These are phyloP conservation scores for Colletotrichum lini DNA, from an alignment of 2,329 filamentous ascomycete species.

Conservation along the genomic window DNA sequence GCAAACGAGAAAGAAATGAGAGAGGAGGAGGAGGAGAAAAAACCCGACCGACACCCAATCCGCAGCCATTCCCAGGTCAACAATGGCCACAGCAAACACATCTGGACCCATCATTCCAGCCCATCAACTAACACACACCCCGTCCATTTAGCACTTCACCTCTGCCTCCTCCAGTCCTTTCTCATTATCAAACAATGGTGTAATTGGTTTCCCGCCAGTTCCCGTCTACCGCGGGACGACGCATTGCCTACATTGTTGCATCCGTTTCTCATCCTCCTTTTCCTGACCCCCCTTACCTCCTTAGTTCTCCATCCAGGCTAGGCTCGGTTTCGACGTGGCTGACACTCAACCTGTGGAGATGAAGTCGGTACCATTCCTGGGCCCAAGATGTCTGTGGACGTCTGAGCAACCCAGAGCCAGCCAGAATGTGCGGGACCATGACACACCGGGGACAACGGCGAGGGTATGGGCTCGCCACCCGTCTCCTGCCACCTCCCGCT, in stretches of 20 bases:
- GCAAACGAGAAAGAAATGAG: too few relatives aligned
- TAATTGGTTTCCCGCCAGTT: background rate
- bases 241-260: background rate
- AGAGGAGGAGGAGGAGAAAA: too few relatives aligned
- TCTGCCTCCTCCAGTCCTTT: too few relatives aligned
- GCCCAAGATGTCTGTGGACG: constrained; percentile 32
- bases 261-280: background rate
- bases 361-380: background rate
- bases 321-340: background rate
- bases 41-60: background rate
- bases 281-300: background rate
- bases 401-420: constrained; percentile 25
- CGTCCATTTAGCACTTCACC: background rate
- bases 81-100: background rate
- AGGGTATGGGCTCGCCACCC: constrained; percentile 2
- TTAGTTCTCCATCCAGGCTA: background rate
- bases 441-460: constrained; percentile 31
- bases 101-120: background rate
- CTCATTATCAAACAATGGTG: background rate
- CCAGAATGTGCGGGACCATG: constrained; percentile 29
- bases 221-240: background rate
- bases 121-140: background rate
- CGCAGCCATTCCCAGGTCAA: background rate
- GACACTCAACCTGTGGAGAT: constrained; percentile 6
- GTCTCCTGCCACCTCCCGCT: background rate